A percentile compares a stretch with the other conserved stretches of the same genome.
Conservation (phyloP, 306 rosid species). For the Lablab purpureus region DNA sequence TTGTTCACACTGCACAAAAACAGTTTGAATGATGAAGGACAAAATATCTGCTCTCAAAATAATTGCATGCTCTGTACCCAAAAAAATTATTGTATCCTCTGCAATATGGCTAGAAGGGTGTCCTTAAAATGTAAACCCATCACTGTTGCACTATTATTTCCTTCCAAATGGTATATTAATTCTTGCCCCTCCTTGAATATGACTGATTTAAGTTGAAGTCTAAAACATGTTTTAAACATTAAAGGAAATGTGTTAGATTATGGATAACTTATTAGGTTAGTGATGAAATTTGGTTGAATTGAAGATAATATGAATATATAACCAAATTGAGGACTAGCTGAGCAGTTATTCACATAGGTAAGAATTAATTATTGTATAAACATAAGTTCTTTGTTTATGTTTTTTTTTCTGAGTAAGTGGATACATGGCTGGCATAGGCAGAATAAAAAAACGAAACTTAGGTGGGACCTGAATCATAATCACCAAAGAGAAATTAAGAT, state of each 20-base stretch:
- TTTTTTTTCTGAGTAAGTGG: slow-evolving; percentile 45
- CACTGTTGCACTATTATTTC: neutral
- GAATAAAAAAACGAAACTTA: slow-evolving; percentile 44
- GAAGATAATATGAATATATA: slow-evolving; percentile 1
- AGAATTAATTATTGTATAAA: slow-evolving; percentile 6
- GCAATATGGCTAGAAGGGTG: neutral
- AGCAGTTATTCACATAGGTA: neutral
- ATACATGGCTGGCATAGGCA: slow-evolving; percentile 56
- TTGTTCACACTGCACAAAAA: slow-evolving; percentile 48
- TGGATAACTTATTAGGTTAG: neutral
- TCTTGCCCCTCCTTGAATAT: neutral
- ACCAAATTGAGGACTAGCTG: neutral
- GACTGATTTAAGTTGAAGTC: neutral
- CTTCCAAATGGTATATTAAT: neutral
- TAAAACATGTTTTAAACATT: neutral
- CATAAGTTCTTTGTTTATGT: neutral
- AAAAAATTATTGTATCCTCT: slow-evolving; percentile 23
- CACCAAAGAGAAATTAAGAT: slow-evolving; percentile 67
- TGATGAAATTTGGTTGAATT: neutral
- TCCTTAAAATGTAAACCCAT: neutral
- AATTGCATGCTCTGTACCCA: slow-evolving; percentile 29
- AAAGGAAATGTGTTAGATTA: slow-evolving; percentile 1
- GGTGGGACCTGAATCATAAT: slow-evolving; percentile 67
- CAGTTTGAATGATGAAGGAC: slow-evolving; percentile 41
- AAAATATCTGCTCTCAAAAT: slow-evolving; percentile 45